phyloP scores from a whole-genome alignment of 1,284 basidiomycete genomes.

The Cutaneotrichosporon dermatis region DNA sequence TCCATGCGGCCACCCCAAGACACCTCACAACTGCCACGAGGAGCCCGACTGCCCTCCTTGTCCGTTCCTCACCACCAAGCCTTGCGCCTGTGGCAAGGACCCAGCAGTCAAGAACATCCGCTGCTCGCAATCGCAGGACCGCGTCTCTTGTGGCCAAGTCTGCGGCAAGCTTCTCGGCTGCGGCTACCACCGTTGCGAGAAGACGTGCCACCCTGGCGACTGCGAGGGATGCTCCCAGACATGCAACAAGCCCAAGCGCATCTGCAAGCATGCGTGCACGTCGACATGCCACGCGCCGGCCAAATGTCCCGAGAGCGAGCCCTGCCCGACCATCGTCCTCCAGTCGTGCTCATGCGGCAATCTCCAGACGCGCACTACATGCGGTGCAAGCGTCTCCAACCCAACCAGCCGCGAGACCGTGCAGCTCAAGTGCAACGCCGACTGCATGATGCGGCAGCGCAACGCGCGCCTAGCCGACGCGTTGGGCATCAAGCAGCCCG shows the following conservation, averaged over 20 bases:
- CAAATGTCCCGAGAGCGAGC: conserved; percentile 68
- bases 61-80: conserved; percentile 67
- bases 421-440: conserved; percentile 67
- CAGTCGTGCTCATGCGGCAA: conserved; percentile 76
- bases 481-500: conserved; percentile 61
- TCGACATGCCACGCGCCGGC: conserved; percentile 78
- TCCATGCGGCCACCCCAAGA: conserved; percentile 72
- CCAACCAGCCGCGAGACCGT: conserved; percentile 50
- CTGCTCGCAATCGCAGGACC: conserved; percentile 66
- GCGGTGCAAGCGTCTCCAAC: conserved; percentile 58
- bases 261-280: conserved; percentile 73
- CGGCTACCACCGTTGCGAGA: conserved; percentile 78
- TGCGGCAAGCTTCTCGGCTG: conserved; percentile 75
- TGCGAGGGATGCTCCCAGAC: conserved; percentile 70
- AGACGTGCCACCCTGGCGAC: conserved; percentile 68
- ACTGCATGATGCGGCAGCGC: conserved; percentile 74
- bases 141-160: conserved; percentile 71
- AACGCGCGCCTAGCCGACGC: conserved; percentile 83
- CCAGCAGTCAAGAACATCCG: conserved; percentile 53
- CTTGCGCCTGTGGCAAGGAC: conserved; percentile 84
- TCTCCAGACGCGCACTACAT: conserved; percentile 64
- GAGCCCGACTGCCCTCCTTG: conserved; percentile 71
- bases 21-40: conserved; percentile 75
- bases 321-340: conserved; percentile 61
- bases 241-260: conserved; percentile 76